Evolutionary conservation across 2,329 filamentous ascomycete species (phyloP), one percentile per base, ranked within the genome.

Genomic region (Alternaria triticimaculans): DNA sequence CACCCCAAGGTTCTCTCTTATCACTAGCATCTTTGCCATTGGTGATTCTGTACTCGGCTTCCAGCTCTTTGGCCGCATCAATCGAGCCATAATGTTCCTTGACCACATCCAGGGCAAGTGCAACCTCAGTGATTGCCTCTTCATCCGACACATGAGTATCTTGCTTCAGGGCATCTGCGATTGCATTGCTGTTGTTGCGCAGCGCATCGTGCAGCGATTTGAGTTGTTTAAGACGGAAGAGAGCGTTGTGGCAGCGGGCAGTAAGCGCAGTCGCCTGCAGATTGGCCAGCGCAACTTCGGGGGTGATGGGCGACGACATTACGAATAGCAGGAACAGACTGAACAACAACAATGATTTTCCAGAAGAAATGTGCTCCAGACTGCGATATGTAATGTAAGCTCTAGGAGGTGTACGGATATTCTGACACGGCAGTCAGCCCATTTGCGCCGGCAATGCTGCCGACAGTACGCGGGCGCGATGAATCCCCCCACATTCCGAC

Each of bases 211-310:
- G 82, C 0, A 87, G 77, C 3, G 66, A 69, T 60, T 84, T 78
- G 9, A 86, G 77, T 67, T 86, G 81, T 33, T 80, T 78, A 67
- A 84, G 83, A 11, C 82, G 78, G 62, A 84, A 84, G 61, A 80
- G 80, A n/a, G 82, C 66, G 63, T 83, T 86, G 50, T 81, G 76
- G 11, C 80, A 78, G 53, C 83, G 80, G 25, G 81, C 81, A 54
- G 85, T 82, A 10, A 82, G 80, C 11, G 82, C 80, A 9, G 83
- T 81, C 6, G 80, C 79, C 54, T 79, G 76, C 12, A 84, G 68
- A 26, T 66, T 68, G 55, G 70, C 71, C 44, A 79, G 45, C 43
- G 69, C 64, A 33, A 60, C 58, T 49, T 72, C 69, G 28, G 78
- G 75, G 18, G 66, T 67, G 15, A 61, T 50, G 18, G 65, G 63